Base-by-base conservation (phyloP, 805 yeast genomes). In the Lipomyces yamadae region DNA sequence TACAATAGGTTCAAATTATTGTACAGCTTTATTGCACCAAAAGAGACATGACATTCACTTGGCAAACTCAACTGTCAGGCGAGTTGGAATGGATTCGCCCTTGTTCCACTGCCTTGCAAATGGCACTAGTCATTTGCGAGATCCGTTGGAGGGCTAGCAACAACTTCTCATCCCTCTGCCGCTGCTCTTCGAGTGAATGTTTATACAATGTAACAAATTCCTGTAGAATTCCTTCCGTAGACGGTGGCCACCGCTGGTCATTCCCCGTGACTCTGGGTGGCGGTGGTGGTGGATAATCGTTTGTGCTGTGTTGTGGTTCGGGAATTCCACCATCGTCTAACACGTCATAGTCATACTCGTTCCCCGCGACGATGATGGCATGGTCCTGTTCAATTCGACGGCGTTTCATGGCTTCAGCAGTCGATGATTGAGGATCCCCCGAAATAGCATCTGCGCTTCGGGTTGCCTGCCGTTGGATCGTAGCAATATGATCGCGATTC, bases 111-210 rank as follows among this genome's bases (percentile, higher is more conserved):
- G 15, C 61, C 42, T 62, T 61, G 32, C 65, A 62, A 8, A 62
- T 35, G 29, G 50, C 24, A 18, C 35, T 59, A 6, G 66, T 61
- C 68, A 64, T 60, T 33, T 33, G 52, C 6, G 64, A 60, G n/a
- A 65, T 61, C 29, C 58, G 33, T 24, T 58, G 45, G 29, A 65
- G 58, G 11, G 61, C 10, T 15, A 11, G 18, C 37, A 65, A 42
- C 10, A 65, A 52, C 39, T 55, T 63, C 56, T 65, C 68, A 50
- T 65, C 65, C 8, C 65, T 56, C n/a, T 35, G 62, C 33, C 54
- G 48, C 53, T 65, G 68, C 13, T 58, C 68, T 11, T 58, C 65
- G 50, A 57, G 48, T 5, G 64, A 42, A 59, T 52, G 63, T 33
- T 58, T 61, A 55, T 62, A 61, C 24, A 60, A n/a, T 24, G 61